A percentile compares a stretch with the other conserved stretches of the same genome.
These are phyloP conservation scores for Claviceps sp. DNA, from an alignment of 2,329 filamentous ascomycete genomes.

Conservation along the genomic window DNA sequence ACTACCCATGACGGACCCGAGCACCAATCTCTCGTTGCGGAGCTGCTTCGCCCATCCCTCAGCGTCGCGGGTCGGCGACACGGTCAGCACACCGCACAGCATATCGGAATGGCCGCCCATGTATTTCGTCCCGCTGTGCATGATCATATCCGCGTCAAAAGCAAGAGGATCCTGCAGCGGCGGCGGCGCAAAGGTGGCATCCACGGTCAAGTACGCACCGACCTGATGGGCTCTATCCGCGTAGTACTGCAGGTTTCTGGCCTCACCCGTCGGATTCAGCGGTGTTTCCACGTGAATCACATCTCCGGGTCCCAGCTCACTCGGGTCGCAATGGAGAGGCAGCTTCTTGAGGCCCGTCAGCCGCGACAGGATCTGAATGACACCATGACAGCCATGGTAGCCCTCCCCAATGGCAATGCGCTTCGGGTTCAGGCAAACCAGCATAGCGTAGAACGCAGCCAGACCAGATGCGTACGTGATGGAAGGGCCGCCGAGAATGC, in stretches of 20 bases:
- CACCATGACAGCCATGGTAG: slow-evolving; percentile 90
- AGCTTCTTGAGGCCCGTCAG: slow-evolving; percentile 64
- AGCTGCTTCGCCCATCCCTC: slow-evolving; percentile 44
- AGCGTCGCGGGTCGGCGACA: slow-evolving; percentile 34
- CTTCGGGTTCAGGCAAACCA: slow-evolving; percentile 72
- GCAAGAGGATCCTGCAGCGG: slow-evolving; percentile 75
- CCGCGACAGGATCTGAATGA: slow-evolving; percentile 59
- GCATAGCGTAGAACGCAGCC: slow-evolving; percentile 73
- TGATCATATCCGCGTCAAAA: slow-evolving; percentile 69
- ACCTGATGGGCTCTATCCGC: slow-evolving; percentile 56
- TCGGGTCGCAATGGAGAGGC: slow-evolving; percentile 52
- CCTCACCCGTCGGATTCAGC: slow-evolving; percentile 78
- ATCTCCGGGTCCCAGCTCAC: slow-evolving; percentile 61
- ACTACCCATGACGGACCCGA: slow-evolving; percentile 78
- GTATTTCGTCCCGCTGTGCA: slow-evolving; percentile 95
- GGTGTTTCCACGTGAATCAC: slow-evolving; percentile 88
- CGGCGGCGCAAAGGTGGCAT: slow-evolving; percentile 87
- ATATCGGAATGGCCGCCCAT: slow-evolving; percentile 91
- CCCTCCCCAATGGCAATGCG: slow-evolving; percentile 71
- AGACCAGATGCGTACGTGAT: slow-evolving; percentile 78
- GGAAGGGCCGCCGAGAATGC: slow-evolving; percentile 54
- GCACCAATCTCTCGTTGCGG: slow-evolving; percentile 53
- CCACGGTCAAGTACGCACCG: slow-evolving; percentile 69
- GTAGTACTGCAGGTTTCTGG: slow-evolving; percentile 57
- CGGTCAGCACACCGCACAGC: slow-evolving; percentile 71